Conservation (phyloP, 306 rosid species). For the Pterocarpus santalinus region DNA sequence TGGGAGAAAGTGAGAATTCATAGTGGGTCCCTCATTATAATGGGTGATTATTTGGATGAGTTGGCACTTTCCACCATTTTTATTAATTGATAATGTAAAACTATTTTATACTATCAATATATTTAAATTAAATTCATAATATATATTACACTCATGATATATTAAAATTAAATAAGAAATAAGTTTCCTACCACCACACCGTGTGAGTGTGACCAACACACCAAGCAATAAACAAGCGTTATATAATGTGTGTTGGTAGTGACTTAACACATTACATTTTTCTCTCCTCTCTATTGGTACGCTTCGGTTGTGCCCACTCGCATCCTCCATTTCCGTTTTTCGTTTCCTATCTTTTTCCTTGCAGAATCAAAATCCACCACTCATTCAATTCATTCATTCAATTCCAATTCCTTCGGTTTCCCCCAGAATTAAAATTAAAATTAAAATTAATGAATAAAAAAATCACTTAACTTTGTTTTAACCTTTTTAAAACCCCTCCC, state of each 20-base stretch:
- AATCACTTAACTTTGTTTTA: not conserved
- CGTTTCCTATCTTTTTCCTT: not conserved
- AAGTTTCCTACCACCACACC: too few relatives aligned
- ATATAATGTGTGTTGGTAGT: conserved; percentile 30
- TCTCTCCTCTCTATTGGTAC: conserved; percentile 16
- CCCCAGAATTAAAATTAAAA: not conserved
- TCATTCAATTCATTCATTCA: conserved; percentile 45
- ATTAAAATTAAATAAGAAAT: too few relatives aligned
- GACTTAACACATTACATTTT: not conserved
- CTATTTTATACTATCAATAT: too few relatives aligned
- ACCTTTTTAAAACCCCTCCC: conserved; percentile 31
- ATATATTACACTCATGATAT: too few relatives aligned
- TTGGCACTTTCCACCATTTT: too few relatives aligned
- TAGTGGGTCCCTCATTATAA: too few relatives aligned
- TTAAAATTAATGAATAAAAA: too few relatives aligned
- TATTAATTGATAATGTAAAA: too few relatives aligned
- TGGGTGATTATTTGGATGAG: too few relatives aligned
- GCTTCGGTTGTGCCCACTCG: conserved; percentile 12
- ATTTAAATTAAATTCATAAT: too few relatives aligned
- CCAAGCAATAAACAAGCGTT: conserved; percentile 2
- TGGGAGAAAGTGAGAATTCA: too few relatives aligned
- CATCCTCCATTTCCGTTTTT: conserved; percentile 32
- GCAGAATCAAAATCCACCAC: conserved; percentile 33
- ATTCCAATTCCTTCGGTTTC: conserved; percentile 35
- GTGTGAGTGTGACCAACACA: too few relatives aligned